These are phyloP conservation scores for Ilex asprella DNA, from an alignment of 257 asterid species.

Conservation along the genomic window DNA sequence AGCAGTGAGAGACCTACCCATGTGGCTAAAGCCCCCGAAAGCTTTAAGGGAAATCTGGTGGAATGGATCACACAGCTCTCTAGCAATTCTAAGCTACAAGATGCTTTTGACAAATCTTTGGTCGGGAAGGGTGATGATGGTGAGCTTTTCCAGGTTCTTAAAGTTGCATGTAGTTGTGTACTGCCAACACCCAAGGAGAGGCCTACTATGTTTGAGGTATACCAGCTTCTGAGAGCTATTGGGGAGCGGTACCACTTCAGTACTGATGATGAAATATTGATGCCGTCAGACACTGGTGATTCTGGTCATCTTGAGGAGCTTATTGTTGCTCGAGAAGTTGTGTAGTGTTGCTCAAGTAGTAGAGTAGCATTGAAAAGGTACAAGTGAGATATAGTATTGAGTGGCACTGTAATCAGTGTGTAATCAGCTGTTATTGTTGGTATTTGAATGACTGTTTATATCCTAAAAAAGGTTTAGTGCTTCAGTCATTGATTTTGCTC, in stretches of 20 bases:
- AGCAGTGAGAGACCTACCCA: slow-evolving; percentile 57
- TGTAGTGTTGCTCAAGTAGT: slow-evolving; percentile 60
- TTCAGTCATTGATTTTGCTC: no score
- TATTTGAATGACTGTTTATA: not conserved
- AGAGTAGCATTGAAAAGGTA: slow-evolving; percentile 16
- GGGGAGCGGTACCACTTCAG: slow-evolving; percentile 60
- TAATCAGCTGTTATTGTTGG: slow-evolving; percentile 12
- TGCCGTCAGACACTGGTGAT: slow-evolving; percentile 40
- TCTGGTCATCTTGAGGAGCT: slow-evolving; percentile 52
- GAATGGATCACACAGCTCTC: slow-evolving; percentile 75
- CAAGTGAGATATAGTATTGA: slow-evolving; percentile 5
- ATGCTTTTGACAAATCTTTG: slow-evolving; percentile 58
- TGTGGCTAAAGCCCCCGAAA: slow-evolving; percentile 59
- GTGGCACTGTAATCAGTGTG: slow-evolving; percentile 25
- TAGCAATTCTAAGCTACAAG: slow-evolving; percentile 49
- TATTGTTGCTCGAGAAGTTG: slow-evolving; percentile 67
- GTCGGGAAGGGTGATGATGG: slow-evolving; percentile 50
- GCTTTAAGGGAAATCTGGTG: slow-evolving; percentile 72
- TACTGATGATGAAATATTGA: slow-evolving; percentile 54
- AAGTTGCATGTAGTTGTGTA: slow-evolving; percentile 77
- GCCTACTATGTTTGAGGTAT: slow-evolving; percentile 86
- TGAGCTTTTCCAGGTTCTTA: slow-evolving; percentile 74
- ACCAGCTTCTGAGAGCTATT: slow-evolving; percentile 66
- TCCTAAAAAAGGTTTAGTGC: not conserved
- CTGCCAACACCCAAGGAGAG: slow-evolving; percentile 62